Conservation (phyloP, 768 basidiomycete genomes). For the Xanthoconium purpureum region DNA sequence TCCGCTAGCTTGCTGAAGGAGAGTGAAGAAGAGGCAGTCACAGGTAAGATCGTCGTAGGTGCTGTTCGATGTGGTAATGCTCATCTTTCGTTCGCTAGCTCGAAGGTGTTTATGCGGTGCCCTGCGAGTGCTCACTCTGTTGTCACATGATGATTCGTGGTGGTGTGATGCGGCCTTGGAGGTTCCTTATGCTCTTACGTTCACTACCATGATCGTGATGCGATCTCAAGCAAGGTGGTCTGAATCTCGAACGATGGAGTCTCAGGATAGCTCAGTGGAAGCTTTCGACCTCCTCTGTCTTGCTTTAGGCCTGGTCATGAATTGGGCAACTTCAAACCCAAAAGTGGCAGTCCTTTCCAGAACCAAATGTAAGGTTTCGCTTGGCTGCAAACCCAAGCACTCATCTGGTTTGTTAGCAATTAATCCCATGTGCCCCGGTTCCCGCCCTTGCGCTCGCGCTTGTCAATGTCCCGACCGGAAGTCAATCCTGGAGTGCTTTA, state of each 20-base stretch:
- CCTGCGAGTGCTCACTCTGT: slow-evolving; percentile 66
- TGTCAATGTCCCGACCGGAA: slow-evolving; percentile 52
- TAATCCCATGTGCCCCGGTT: slow-evolving; percentile 48
- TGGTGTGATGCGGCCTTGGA: slow-evolving; percentile 57
- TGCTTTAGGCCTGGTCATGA: slow-evolving; percentile 70
- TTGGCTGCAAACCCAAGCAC: background rate
- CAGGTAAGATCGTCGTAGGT: slow-evolving; percentile 13
- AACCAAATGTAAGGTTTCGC: slow-evolving; percentile 44
- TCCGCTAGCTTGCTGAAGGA: slow-evolving; percentile 39
- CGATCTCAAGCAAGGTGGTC: slow-evolving; percentile 34
- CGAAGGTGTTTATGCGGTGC: slow-evolving; percentile 52
- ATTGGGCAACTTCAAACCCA: slow-evolving; percentile 62
- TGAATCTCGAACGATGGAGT: slow-evolving; percentile 1
- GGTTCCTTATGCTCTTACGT: slow-evolving; percentile 44
- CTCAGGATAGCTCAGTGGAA: slow-evolving; percentile 29
- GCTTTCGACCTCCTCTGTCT: slow-evolving; percentile 73
- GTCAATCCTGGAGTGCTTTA: slow-evolving; percentile 51
- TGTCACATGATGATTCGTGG: slow-evolving; percentile 57
- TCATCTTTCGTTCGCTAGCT: slow-evolving; percentile 24
- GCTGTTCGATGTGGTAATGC: background rate
- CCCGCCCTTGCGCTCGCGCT: slow-evolving; percentile 44
- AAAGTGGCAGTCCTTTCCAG: slow-evolving; percentile 46
- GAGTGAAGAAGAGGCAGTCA: slow-evolving; percentile 5
- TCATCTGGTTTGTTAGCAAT: slow-evolving; percentile 40
- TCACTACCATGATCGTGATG: slow-evolving; percentile 47